These are phyloP conservation scores for Achlya hypogyna DNA, from an alignment of 352 stramenopile genomes.

Conservation along the genomic window DNA sequence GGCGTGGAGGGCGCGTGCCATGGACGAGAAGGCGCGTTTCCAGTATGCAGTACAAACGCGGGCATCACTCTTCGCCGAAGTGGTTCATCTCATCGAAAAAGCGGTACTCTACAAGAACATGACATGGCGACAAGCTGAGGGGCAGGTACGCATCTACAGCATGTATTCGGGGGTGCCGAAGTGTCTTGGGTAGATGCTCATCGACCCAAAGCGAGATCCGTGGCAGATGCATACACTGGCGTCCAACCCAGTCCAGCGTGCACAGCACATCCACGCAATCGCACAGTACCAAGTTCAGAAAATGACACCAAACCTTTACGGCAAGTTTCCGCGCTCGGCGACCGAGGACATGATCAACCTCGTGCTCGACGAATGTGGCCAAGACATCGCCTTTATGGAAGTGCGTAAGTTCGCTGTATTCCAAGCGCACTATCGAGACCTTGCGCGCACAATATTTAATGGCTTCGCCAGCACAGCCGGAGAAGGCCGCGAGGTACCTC, in stretches of 20 bases:
- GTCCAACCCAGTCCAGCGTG: neutral
- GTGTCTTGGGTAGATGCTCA: neutral
- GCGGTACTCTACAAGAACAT: constrained; percentile 5
- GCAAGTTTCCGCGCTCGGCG: constrained; percentile 1
- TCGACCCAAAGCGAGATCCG: constrained; percentile 11
- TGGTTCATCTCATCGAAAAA: constrained; percentile 9
- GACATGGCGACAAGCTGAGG: neutral
- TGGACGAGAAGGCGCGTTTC: neutral
- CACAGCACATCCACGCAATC: neutral
- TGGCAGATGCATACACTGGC: constrained; percentile 5
- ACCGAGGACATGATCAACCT: constrained; percentile 5
- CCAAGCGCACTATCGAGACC: neutral
- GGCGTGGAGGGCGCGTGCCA: neutral
- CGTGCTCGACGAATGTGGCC: constrained; percentile 8
- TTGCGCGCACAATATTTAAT: neutral
- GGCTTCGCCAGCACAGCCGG: neutral
- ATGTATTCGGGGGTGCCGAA: neutral
- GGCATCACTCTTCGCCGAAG: neutral
- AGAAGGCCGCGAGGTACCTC: neutral
- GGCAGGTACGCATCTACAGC: neutral
- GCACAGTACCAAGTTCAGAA: constrained; percentile 1
- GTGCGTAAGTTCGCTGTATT: constrained; percentile 13
- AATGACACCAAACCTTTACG: neutral
- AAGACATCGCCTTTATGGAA: constrained; percentile 15
- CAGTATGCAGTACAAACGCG: neutral